Evolutionary conservation across 495 filamentous ascomycete species (phyloP).

Genomic region (Cudoniella acicularis): DNA sequence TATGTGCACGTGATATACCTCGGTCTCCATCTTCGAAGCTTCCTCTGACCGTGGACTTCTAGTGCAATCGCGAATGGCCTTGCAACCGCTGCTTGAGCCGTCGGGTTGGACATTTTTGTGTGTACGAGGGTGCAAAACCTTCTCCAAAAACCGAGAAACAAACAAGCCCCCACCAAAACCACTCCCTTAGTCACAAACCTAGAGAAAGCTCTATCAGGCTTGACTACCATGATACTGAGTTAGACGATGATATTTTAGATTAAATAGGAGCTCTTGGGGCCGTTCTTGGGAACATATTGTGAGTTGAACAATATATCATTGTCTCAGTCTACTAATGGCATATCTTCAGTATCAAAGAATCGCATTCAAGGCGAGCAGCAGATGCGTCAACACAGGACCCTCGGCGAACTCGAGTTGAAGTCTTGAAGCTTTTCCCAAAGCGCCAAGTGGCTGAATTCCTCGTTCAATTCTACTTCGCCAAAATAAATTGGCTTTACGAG

Average conservation of each 20-base stretch:
- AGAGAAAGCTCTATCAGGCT: neutral
- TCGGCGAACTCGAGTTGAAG: neutral
- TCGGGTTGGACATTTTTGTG: neutral
- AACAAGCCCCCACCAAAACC: neutral
- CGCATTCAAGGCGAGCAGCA: too few species aligned
- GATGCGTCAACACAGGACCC: neutral
- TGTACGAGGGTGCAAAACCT: neutral
- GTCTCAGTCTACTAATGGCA: neutral
- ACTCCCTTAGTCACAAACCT: neutral
- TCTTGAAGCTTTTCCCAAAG: neutral
- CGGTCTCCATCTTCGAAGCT: neutral
- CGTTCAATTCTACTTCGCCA: neutral
- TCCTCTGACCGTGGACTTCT: neutral
- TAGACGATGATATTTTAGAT: too few species aligned
- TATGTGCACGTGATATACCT: too few species aligned
- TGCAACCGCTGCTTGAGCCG: slow-evolving; percentile 3
- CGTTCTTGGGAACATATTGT: neutral
- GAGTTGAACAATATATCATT: neutral
- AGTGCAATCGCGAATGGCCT: slow-evolving; percentile 2
- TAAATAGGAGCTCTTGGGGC: too few species aligned
- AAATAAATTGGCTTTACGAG: slow-evolving; percentile 3
- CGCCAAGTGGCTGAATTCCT: neutral
- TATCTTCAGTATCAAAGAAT: neutral
- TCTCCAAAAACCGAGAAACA: neutral
- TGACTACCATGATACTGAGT: neutral